These are phyloP conservation scores for Cystofilobasidium ferigula DNA, from an alignment of 768 basidiomycete species.

Conservation along the genomic window DNA sequence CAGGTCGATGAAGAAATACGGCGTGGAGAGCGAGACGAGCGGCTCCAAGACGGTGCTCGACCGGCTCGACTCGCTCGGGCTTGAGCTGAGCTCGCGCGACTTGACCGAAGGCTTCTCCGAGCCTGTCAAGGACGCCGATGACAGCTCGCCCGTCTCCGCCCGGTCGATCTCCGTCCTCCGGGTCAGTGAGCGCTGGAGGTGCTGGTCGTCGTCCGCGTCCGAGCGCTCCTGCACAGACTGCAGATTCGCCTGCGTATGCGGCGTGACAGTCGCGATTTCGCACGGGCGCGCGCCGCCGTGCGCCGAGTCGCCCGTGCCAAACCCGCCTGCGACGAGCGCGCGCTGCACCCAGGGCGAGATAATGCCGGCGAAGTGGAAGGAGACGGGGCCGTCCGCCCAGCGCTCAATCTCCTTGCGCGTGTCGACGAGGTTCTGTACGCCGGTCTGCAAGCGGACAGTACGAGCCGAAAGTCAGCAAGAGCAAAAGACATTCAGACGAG, in stretches of 20 bases:
- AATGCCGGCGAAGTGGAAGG: conserved; percentile 79
- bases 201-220: conserved; percentile 26
- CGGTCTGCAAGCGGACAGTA: conserved; percentile 44
- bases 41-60: conserved; percentile 13
- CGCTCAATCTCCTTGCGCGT: conserved; percentile 78
- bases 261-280: conserved; percentile 71
- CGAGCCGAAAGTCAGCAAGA: not conserved
- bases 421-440: conserved; percentile 81
- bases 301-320: conserved; percentile 58
- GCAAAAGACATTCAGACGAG: not conserved
- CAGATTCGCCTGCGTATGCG: conserved; percentile 39
- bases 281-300: conserved; percentile 41
- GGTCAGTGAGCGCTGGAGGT: not conserved
- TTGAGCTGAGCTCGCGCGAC: not conserved
- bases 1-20: conserved; percentile 77
- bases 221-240: conserved; percentile 30
- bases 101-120: not conserved
- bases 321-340: conserved; percentile 61
- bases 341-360: conserved; percentile 19
- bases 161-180: conserved; percentile 25
- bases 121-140: not conserved
- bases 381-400: conserved; percentile 58
- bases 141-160: not conserved
- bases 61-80: not conserved
- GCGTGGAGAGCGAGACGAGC: conserved; percentile 34